Evolutionary conservation across 768 basidiomycete genomes (phyloP).

Genomic region (Xerocomellus amylosporus): DNA sequence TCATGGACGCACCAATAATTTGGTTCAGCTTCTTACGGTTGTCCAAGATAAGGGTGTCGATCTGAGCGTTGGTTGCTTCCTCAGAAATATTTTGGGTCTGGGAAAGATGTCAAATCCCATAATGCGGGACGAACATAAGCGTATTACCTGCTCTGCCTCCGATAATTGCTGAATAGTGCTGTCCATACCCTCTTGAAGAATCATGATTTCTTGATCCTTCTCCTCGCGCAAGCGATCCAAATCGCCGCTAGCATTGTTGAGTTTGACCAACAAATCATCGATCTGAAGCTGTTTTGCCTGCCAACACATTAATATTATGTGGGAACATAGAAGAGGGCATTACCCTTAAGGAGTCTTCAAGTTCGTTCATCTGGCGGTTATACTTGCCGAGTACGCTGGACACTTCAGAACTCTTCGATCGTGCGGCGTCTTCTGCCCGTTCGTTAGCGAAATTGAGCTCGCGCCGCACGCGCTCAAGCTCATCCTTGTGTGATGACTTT

Average conservation of each 20-base stretch:
- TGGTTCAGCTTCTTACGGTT: conserved; percentile 97
- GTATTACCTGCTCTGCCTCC: conserved; percentile 78
- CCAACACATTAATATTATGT: conserved; percentile 14
- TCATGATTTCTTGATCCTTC: conserved; percentile 95
- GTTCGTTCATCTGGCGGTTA: conserved; percentile 91
- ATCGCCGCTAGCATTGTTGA: conserved; percentile 72
- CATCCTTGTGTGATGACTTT: conserved; percentile 93
- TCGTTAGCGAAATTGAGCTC: conserved; percentile 95
- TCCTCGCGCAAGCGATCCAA: conserved; percentile 85
- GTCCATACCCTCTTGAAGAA: conserved; percentile 95
- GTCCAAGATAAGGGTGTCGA: conserved; percentile 94
- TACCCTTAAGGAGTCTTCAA: conserved; percentile 94
- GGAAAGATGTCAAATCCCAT: conserved; percentile 2
- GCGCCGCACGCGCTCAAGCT: conserved; percentile 85
- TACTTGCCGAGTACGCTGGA: conserved; percentile 86
- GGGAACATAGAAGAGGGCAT: conserved; percentile 19
- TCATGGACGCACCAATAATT: conserved; percentile 70
- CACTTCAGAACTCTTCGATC: conserved; percentile 91
- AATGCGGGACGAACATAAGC: neutral
- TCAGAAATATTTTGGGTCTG: conserved; percentile 83
- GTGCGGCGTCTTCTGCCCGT: conserved; percentile 90
- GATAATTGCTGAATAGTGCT: conserved; percentile 83
- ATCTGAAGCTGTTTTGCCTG: conserved; percentile 96
- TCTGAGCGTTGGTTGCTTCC: conserved; percentile 93
- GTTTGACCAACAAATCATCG: conserved; percentile 81